phyloP scores from a whole-genome alignment of 169 alveolate species.

The Plasmodium sp. region DNA sequence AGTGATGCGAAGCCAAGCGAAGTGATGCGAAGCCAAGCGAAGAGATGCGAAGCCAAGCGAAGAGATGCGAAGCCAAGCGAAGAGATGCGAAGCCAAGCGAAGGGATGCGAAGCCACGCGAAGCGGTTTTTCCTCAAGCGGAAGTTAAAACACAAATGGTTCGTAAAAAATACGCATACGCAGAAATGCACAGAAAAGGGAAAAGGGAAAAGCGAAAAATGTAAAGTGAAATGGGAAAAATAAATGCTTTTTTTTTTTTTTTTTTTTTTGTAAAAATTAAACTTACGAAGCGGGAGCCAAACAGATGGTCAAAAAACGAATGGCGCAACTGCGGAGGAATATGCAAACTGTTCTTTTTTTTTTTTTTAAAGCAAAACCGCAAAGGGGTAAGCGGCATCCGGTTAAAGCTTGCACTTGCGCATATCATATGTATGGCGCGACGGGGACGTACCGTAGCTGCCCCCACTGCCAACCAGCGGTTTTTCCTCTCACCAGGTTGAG shows the following conservation, averaged over 20 bases:
- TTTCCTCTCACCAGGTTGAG: neutral
- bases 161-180: neutral
- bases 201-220: neutral
- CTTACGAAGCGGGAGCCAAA: neutral
- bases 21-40: too few relatives aligned
- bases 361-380: neutral
- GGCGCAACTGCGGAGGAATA: neutral
- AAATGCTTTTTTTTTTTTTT: neutral
- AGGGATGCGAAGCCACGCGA: neutral
- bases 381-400: neutral
- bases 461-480: neutral
- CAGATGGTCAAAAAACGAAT: neutral
- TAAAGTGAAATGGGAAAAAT: neutral
- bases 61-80: neutral
- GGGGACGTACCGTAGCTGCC: neutral
- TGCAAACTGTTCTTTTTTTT: neutral
- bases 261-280: neutral
- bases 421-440: neutral
- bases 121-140: neutral
- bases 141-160: neutral
- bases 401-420: neutral
- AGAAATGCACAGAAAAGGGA: neutral
- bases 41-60: neutral
- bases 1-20: neutral
- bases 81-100: neutral